A percentile compares a stretch with the other conserved stretches of the same genome.
phyloP scores from a whole-genome alignment of 192 early-diverging fungal species.

The Funneliformis mosseae region DNA sequence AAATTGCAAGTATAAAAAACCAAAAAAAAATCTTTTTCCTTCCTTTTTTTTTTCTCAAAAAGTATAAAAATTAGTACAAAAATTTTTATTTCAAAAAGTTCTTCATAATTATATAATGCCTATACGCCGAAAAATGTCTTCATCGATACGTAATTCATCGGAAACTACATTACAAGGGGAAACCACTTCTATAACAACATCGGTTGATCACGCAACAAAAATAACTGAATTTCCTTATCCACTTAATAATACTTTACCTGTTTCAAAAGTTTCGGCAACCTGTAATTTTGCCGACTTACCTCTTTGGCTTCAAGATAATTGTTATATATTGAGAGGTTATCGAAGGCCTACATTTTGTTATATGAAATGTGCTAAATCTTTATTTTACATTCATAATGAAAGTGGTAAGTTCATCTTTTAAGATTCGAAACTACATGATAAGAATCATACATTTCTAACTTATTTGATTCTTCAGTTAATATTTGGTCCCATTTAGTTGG shows the following conservation, averaged over 20 bases:
- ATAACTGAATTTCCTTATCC: not conserved
- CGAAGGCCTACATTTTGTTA: constrained; percentile 30
- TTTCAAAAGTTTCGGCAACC: not conserved
- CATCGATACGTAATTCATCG: not conserved
- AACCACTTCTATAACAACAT: not conserved
- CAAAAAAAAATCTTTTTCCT: too few relatives aligned
- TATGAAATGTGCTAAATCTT: constrained; percentile 21
- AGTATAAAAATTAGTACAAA: not conserved
- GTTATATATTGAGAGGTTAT: constrained; percentile 27
- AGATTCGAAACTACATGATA: not conserved
- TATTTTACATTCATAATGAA: constrained; percentile 37
- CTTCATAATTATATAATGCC: not conserved
- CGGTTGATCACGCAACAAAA: not conserved
- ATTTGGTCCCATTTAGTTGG: constrained; percentile 88
- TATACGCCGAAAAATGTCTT: not conserved
- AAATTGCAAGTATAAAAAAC: too few relatives aligned
- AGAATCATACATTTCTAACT: not conserved
- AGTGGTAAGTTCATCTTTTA: constrained; percentile 18
- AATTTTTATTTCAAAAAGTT: not conserved
- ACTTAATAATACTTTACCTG: not conserved
- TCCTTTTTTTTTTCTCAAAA: too few relatives aligned
- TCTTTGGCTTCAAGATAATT: constrained; percentile 30
- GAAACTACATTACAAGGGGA: not conserved
- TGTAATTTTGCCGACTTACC: constrained; percentile 34
- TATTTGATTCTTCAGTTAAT: constrained; percentile 56